Conservation (phyloP, 306 rosid species). For the Potentilla sterilis region DNA sequence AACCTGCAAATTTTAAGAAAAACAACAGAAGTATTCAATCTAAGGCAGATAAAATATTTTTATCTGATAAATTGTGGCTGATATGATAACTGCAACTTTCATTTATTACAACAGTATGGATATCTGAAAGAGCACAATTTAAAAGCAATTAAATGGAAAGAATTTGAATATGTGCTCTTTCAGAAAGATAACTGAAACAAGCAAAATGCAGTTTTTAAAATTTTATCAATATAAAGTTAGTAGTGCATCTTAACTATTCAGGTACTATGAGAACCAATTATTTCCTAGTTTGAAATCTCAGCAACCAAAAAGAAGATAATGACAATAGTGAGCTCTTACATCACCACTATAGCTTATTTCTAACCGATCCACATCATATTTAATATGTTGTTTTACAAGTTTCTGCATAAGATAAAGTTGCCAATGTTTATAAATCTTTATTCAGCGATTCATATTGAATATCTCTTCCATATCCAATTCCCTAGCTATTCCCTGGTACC, state of each 20-base stretch:
- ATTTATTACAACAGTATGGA: constrained; percentile 7
- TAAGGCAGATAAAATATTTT: constrained; percentile 5
- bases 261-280: background rate
- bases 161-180: background rate
- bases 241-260: background rate
- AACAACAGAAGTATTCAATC: constrained; percentile 15
- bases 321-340: background rate
- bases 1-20: constrained; percentile 50
- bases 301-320: background rate
- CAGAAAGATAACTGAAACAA: background rate
- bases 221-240: background rate
- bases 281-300: background rate
- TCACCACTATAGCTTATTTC: constrained; percentile 5
- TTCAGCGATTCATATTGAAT: background rate
- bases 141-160: background rate
- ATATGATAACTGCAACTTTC: background rate
- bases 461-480: background rate
- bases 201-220: background rate
- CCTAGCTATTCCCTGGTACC: background rate
- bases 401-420: background rate
- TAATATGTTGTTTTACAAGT: too few relatives aligned
- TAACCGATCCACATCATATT: background rate
- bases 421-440: background rate
- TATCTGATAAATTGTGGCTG: background rate
- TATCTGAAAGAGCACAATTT: background rate